Evolutionary conservation across 1,284 basidiomycete species (phyloP).

Genomic region (Ceratorhiza oryzae-sativae): DNA sequence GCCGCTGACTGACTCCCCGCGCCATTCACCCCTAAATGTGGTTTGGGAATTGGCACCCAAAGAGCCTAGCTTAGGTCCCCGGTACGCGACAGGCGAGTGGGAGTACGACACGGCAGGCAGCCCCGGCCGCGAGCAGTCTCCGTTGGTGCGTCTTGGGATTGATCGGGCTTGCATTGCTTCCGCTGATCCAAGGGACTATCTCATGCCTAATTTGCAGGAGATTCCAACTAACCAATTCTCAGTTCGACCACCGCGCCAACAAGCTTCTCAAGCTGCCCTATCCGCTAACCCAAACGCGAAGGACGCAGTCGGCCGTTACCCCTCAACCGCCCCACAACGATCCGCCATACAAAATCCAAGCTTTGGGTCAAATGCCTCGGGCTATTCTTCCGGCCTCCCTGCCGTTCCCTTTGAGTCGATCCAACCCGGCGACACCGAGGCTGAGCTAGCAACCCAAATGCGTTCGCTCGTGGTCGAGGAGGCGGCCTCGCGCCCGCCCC

Average conservation of each 20-base stretch:
- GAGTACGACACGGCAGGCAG: conserved; percentile 50
- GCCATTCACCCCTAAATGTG: conserved; percentile 17
- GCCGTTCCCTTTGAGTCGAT: conserved; percentile 28
- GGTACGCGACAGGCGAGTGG: conserved; percentile 58
- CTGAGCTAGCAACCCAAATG: conserved; percentile 62
- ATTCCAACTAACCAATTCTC: conserved; percentile 26
- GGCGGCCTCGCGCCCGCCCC: neutral
- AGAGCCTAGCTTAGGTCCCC: conserved; percentile 13
- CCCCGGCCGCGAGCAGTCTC: conserved; percentile 52
- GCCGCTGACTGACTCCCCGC: conserved; percentile 44
- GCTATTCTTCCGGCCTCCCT: conserved; percentile 15
- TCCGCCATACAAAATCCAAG: conserved; percentile 1
- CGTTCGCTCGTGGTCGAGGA: conserved; percentile 75
- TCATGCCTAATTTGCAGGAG: conserved; percentile 17
- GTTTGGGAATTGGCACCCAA: conserved; percentile 21
- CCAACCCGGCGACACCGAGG: conserved; percentile 21
- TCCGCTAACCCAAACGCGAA: conserved; percentile 47
- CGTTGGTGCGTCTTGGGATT: conserved; percentile 53
- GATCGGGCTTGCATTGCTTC: conserved; percentile 26
- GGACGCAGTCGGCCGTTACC: conserved; percentile 16
- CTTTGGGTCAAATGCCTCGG: conserved; percentile 12
- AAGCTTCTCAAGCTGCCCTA: conserved; percentile 48
- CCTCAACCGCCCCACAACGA: conserved; percentile 19
- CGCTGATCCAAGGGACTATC: neutral
- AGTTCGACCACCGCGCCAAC: conserved; percentile 57